A percentile compares a stretch with the other conserved stretches of the same genome.
Evolutionary conservation across 768 basidiomycete genomes (phyloP).

Genomic region (Thelephora ganbajun): DNA sequence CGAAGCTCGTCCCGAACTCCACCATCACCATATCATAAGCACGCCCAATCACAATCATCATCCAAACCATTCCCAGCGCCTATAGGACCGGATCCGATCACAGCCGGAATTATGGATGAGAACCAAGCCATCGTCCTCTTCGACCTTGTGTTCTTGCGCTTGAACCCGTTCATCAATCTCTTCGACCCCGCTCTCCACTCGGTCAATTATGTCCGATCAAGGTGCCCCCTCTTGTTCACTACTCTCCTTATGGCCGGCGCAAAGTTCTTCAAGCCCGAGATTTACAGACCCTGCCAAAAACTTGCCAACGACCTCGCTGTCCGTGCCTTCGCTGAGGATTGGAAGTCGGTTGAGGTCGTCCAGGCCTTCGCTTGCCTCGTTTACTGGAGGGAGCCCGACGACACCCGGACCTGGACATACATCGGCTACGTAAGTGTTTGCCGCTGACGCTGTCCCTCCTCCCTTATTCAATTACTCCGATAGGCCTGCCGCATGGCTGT

Average conservation of each 20-base stretch:
- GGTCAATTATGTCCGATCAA: constrained; percentile 60
- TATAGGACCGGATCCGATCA: constrained; percentile 42
- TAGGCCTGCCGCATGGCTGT: constrained; percentile 84
- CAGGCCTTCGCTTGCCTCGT: constrained; percentile 83
- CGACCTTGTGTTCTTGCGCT: constrained; percentile 65
- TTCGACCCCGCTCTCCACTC: constrained; percentile 85
- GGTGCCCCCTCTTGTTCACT: constrained; percentile 75
- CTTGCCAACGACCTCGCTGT: constrained; percentile 65
- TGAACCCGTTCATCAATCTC: constrained; percentile 82
- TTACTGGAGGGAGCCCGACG: constrained; percentile 84
- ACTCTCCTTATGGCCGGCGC: constrained; percentile 72
- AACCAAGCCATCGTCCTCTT: constrained; percentile 59
- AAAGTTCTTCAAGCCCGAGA: constrained; percentile 66
- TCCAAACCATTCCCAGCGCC: not conserved
- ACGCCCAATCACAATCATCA: constrained; percentile 18
- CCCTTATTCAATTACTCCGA: not conserved
- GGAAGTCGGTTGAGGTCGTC: constrained; percentile 74
- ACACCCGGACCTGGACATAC: constrained; percentile 77
- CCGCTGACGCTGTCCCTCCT: constrained; percentile 1
- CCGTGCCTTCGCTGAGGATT: constrained; percentile 64
- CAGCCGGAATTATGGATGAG: constrained; percentile 56
- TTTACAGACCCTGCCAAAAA: constrained; percentile 54
- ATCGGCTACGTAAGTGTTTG: constrained; percentile 59
- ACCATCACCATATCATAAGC: not conserved
- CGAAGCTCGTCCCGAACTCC: not conserved